Evolutionary conservation across 441 rosid genomes (phyloP), one percentile per base, ranked within the genome.

Genomic region (Pelargonium cotyledonis): DNA sequence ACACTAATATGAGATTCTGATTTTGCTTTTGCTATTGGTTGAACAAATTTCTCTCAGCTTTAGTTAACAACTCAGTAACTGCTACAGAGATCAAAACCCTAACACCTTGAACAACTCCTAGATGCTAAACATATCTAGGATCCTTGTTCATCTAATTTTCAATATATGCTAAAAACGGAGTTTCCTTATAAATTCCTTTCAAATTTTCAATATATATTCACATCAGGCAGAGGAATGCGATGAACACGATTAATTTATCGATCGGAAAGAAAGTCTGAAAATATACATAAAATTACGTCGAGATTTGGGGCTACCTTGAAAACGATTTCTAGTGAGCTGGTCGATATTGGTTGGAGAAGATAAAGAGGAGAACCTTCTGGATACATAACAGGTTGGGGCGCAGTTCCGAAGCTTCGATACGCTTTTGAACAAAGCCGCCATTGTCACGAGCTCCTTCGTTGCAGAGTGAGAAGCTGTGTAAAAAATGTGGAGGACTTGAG

Each of bases 281-380:
- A n/a, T 26, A 26, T 26, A 26, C 29, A 26, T 26, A 16, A 64
- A 58, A 0, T 21, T 43, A 41, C 60, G 31, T 29, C 31, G 31
- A 57, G 70, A 66, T n/a, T 67, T 31, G 43, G 67, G 69, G 65
- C 21, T 72, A 86, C 95, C 92, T 81, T 70, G 92, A 70, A 72
- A 71, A 14, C 82, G 67, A 57, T 69, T 15, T 44, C 65, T 65
- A 40, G 78, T 26, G 71, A 81, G 66, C 5, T 68, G 69, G 14
- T 26, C 10, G 47, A 44, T 66, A 64, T 61, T 70, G 35, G 70
- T 47, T 65, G 76, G 80, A 69, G 80, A 15, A 14, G 70, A 70
- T 29, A 73, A n/a, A 62, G 80, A 77, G 53, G 64, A 68, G 64
- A 84, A 76, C 70, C 66, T 71, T 67, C 77, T 70, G 21, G 69